These are phyloP conservation scores for Apiospora phragmitis DNA, from an alignment of 2,329 filamentous ascomycete genomes.

Conservation along the genomic window DNA sequence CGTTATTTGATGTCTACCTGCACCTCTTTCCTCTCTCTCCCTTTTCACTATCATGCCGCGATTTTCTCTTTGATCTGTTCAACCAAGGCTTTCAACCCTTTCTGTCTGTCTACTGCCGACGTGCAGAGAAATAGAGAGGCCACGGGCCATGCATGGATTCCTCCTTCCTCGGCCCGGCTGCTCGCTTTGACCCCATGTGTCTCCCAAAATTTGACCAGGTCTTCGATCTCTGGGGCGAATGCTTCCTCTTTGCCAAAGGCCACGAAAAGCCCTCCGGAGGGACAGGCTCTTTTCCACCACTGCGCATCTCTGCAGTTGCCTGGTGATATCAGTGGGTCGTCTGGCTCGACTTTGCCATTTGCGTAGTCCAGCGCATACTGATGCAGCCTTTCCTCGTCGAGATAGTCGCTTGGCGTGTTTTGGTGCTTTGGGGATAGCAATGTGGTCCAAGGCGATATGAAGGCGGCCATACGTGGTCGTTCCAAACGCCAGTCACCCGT, in stretches of 20 bases:
- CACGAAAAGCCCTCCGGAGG: constrained; percentile 66
- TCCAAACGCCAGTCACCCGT: constrained; percentile 33
- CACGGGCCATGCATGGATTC: constrained; percentile 83
- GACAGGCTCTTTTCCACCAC: constrained; percentile 69
- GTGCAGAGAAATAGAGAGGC: constrained; percentile 59
- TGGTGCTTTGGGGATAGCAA: constrained; percentile 67
- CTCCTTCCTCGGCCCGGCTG: constrained; percentile 61
- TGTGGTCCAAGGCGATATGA: constrained; percentile 82
- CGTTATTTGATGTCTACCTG: neutral
- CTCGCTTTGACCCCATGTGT: constrained; percentile 55
- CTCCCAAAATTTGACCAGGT: constrained; percentile 56
- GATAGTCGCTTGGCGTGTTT: constrained; percentile 73
- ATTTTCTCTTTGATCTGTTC: constrained; percentile 36
- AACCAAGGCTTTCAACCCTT: constrained; percentile 48
- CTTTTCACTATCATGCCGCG: neutral
- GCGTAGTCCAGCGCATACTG: constrained; percentile 71
- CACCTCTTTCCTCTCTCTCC: neutral
- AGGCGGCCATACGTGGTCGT: constrained; percentile 56
- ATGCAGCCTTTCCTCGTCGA: constrained; percentile 66
- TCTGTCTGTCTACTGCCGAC: constrained; percentile 48
- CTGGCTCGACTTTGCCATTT: constrained; percentile 45
- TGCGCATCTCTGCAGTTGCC: constrained; percentile 65
- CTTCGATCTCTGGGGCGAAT: constrained; percentile 68
- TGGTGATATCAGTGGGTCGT: constrained; percentile 66
- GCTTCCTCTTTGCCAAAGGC: constrained; percentile 78